Conservation (phyloP, 2,329 filamentous ascomycete species). For the Alternaria conjuncta region DNA sequence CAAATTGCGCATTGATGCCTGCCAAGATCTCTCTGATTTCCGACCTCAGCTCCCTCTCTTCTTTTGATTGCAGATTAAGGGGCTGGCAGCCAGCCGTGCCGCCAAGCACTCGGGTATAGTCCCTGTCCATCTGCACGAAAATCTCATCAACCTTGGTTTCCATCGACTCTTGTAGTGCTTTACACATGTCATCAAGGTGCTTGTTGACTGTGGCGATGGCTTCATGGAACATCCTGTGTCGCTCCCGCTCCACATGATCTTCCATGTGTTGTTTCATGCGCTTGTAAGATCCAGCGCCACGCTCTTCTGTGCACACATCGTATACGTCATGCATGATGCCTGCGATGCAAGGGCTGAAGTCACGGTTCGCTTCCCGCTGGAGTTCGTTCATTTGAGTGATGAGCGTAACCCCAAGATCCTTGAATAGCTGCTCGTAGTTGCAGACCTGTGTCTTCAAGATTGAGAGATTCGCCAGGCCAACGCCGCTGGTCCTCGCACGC, state of each 20-base stretch:
- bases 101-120: conserved; percentile 49
- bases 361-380: conserved; percentile 62
- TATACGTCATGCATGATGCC: conserved; percentile 58
- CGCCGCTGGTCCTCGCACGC: conserved; percentile 49
- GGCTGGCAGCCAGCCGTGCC: conserved; percentile 18
- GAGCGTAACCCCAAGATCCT: conserved; percentile 44
- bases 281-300: conserved; percentile 54
- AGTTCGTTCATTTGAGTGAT: conserved; percentile 49
- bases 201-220: conserved; percentile 52
- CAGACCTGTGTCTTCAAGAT: conserved; percentile 52
- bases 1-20: conserved; percentile 28
- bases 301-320: conserved; percentile 52
- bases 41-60: conserved; percentile 19
- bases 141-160: conserved; percentile 55
- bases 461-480: conserved; percentile 49
- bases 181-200: conserved; percentile 52
- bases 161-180: conserved; percentile 52
- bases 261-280: conserved; percentile 62
- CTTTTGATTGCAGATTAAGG: conserved; percentile 6
- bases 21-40: conserved; percentile 25
- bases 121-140: conserved; percentile 42
- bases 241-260: conserved; percentile 50
- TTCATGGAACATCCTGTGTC: conserved; percentile 58
- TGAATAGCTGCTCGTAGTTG: conserved; percentile 52
- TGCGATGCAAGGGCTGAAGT: conserved; percentile 59